phyloP scores from a whole-genome alignment of 164 flowering plant genomes.

The Tetrastigma voinierianum region DNA sequence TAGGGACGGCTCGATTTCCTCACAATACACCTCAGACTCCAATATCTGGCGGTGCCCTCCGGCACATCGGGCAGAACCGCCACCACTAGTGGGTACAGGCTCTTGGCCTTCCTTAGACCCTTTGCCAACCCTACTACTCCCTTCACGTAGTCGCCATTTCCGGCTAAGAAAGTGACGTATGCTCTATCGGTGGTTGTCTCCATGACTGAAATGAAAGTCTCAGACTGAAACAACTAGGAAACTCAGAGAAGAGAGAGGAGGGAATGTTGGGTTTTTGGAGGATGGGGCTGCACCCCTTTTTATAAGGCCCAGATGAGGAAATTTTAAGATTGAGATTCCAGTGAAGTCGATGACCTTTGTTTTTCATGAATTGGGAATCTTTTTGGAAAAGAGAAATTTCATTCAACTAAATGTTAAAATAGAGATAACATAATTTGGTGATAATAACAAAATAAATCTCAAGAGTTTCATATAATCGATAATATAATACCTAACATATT shows the following conservation, averaged over 20 bases:
- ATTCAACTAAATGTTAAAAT: too few relatives aligned
- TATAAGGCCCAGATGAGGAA: neutral
- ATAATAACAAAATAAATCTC: too few relatives aligned
- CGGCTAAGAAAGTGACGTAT: slow-evolving; percentile 61
- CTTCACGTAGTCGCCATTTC: slow-evolving; percentile 48
- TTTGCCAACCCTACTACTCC: slow-evolving; percentile 64
- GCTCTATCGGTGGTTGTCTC: slow-evolving; percentile 24
- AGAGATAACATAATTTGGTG: too few relatives aligned
- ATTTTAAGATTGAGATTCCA: neutral
- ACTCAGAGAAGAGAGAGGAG: neutral
- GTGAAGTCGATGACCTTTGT: neutral
- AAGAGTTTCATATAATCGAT: too few relatives aligned
- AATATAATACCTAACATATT: too few relatives aligned
- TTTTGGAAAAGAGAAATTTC: too few relatives aligned
- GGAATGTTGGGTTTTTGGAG: neutral
- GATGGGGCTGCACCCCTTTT: neutral
- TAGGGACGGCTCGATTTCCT: slow-evolving; percentile 62
- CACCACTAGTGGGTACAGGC: slow-evolving; percentile 58
- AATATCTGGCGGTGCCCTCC: slow-evolving; percentile 47
- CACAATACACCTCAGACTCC: slow-evolving; percentile 54
- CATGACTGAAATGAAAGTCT: neutral
- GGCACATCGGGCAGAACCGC: slow-evolving; percentile 65
- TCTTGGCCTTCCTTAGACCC: slow-evolving; percentile 47
- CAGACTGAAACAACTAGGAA: neutral
- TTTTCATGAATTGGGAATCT: too few relatives aligned